Conservation (phyloP, 2,329 filamentous ascomycete genomes). For the Cytospora piceicola region DNA sequence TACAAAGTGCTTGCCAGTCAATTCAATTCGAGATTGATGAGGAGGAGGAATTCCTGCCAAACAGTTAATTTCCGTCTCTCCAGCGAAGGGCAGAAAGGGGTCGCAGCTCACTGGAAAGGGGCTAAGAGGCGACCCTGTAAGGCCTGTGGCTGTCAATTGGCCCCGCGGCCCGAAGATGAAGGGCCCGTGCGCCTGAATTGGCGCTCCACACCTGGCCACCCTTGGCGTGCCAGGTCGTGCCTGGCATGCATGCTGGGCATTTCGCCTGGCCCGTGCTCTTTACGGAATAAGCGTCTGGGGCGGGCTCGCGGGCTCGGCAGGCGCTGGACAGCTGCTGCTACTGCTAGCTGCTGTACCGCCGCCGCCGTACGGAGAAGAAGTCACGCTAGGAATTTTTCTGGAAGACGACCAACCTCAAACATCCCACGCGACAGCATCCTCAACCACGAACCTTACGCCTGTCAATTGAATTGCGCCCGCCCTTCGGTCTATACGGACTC, state of each 20-base stretch:
- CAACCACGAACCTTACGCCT: background rate
- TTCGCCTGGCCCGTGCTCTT: background rate
- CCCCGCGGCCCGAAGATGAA: background rate
- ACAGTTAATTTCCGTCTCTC: slow-evolving; percentile 52
- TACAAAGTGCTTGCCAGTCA: slow-evolving; percentile 19
- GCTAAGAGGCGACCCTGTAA: slow-evolving; percentile 22
- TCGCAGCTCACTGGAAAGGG: slow-evolving; percentile 31
- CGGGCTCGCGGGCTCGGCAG: background rate
- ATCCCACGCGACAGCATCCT: slow-evolving; percentile 21
- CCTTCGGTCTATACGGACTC: background rate
- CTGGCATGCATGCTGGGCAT: background rate
- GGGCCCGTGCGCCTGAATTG: slow-evolving; percentile 19
- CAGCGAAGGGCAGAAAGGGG: slow-evolving; percentile 44
- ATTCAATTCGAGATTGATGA: slow-evolving; percentile 33
- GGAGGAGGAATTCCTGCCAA: slow-evolving; percentile 41
- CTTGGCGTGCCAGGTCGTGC: background rate
- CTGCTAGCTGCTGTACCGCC: background rate
- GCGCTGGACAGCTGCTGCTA: background rate
- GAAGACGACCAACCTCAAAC: slow-evolving; percentile 12
- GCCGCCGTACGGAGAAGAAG: background rate
- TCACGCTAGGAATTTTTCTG: slow-evolving; percentile 31
- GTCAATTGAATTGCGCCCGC: slow-evolving; percentile 1
- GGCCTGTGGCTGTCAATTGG: slow-evolving; percentile 20
- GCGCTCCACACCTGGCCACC: background rate
- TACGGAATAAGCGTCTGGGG: slow-evolving; percentile 5